Base-by-base conservation (phyloP, 768 basidiomycete species). In the Pseudohyphozyma bogoriensis region DNA sequence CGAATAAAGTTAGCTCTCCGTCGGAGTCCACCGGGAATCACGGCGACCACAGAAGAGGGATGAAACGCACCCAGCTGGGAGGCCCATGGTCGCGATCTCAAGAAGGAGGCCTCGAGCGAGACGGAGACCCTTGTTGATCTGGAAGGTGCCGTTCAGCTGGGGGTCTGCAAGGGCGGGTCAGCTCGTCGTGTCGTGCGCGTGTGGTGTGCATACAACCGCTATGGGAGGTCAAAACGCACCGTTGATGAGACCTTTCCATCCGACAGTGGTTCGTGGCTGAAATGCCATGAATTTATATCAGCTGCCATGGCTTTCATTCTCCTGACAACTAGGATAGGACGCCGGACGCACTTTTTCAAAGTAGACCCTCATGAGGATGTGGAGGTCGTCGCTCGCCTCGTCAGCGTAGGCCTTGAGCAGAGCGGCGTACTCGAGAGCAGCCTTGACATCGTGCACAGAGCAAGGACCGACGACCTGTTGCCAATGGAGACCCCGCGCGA, bases 191-290 rank as follows among this genome's bases (percentile, higher is more conserved):
- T 11, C 24, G 7, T n/a, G n/a, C n/a, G n/a, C n/a, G n/a, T 31
- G 40, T 42, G 10, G 10, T 20, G 40, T 39, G 11, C 37, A 11
- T 20, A 20, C 37, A 39, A 20, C 37, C 37, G 16, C 24, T 6
- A 18, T 1, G 22, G n/a, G 47, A 11, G 31, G 20, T n/a, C 15
- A 18, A 2, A 31, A 40, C 72, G 45, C 15, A 76, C 75, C 91
- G 72, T 96, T 97, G 76, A 97, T 96, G 64, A 97, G 82, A 39
- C 93, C 93, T 74, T 99, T 99, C 93, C 93, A 99, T 31, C 95
- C 95, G 51, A 97, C 86, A 0, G 93, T 96, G 10, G 93, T 97
- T 33, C 93, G 63, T 1, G 77, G 77, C 70, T 75, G 72, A 31
- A 24, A n/a, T n/a, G n/a, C n/a, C n/a, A n/a, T n/a, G n/a, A n/a